Base-by-base conservation (phyloP, 495 filamentous ascomycete species). In the Cairneyella variabilis region DNA sequence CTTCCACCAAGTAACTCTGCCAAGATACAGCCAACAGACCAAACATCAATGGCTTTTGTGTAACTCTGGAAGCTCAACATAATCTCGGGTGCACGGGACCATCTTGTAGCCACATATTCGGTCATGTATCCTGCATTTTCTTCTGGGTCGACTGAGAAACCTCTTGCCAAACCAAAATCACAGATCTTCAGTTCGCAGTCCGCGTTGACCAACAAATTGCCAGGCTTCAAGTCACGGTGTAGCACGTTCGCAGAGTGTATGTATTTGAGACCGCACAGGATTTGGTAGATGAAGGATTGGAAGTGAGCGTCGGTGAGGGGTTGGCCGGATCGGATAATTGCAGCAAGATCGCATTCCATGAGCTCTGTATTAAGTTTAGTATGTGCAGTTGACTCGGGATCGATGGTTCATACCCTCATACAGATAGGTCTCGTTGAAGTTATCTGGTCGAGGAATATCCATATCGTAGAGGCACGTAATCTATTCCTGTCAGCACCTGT, bases 21-120 rank as follows among this genome's bases (percentile, higher is more conserved):
- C 12, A 98, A 82, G 64, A 98, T 98, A 71, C 93, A 98, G 48
- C 93, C 93, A 16, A 98, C 92, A 21, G 93, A 98, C 93, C 93
- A 98, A 23, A 98, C 91, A 65, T 98, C 93, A 69, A 97, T 97
- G 52, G 93, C 93, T 87, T 98, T 97, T 59, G 95, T 98, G 68
- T 98, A 98, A 72, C 92, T 96, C 73, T 97, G 92, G 83, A 98
- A 97, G 71, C 91, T 97, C 67, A 98, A 76, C 93, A 97, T 98
- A 65, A 98, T 98, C 68, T 98, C 93, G 2, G 93, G 93, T 27
- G 93, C 93, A 71, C 93, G 89, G 69, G 97, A 98, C 93, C 93
- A 98, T 70, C 93, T 82, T 41, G 93, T 97, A 42, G 93, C 93
- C 37, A 98, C 95, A 61, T 98, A 98, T 77, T 98, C 93, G 4